Evolutionary conservation across 768 basidiomycete species (phyloP).

Genomic region (Collybiopsis luxurians): DNA sequence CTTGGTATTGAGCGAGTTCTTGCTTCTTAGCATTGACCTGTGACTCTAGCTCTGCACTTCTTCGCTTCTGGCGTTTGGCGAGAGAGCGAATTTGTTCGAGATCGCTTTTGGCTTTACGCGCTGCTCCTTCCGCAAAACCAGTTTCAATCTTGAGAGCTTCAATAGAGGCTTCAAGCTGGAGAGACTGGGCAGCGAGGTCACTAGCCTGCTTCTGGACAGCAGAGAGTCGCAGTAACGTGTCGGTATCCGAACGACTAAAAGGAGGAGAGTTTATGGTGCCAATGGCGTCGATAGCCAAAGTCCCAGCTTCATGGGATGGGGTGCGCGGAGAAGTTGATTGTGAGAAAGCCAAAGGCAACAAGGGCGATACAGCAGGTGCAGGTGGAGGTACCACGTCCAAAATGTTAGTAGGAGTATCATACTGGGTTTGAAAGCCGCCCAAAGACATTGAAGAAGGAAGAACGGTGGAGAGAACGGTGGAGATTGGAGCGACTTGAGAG

Average conservation of each 20-base stretch:
- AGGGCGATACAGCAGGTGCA: conserved; percentile 3
- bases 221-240: background rate
- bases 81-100: conserved; percentile 1
- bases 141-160: background rate
- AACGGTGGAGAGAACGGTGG: background rate
- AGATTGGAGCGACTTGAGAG: background rate
- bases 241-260: background rate
- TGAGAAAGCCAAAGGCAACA: background rate
- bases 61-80: conserved; percentile 1
- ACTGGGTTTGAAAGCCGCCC: background rate
- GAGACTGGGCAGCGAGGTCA: background rate
- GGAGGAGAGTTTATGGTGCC: background rate
- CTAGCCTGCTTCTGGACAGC: background rate
- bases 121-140: background rate
- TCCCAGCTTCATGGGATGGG: no score
- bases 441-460: background rate
- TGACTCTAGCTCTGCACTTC: background rate
- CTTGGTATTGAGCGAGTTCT: conserved; percentile 1
- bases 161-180: background rate
- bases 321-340: no score
- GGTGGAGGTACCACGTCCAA: conserved; percentile 2
- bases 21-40: background rate
- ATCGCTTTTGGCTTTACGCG: background rate
- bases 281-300: no score
- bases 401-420: background rate